Conservation (phyloP, 805 yeast genomes). For the Pichia cephalocereana region DNA sequence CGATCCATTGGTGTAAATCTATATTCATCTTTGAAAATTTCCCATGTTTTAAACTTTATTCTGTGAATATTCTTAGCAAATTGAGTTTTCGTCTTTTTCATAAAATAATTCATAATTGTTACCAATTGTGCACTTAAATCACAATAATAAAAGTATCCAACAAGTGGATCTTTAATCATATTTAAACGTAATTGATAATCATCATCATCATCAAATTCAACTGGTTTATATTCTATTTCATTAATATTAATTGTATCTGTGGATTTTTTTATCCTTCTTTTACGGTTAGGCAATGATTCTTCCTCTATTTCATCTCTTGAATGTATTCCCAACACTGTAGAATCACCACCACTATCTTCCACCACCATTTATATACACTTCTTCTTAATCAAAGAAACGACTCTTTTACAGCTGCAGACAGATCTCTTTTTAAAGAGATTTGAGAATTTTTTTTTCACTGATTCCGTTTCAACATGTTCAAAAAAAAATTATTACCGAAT, state of each 20-base stretch:
- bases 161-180: conserved; percentile 3
- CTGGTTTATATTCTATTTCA: not conserved
- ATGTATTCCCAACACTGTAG: not conserved
- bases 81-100: not conserved
- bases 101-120: not conserved
- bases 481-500: no score
- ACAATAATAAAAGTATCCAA: conserved; percentile 4
- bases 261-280: not conserved
- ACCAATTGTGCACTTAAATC: conserved; percentile 2
- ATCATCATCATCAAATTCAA: not conserved
- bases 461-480: no score
- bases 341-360: no score
- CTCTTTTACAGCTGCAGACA: no score
- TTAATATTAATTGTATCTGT: not conserved
- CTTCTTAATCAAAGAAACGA: no score
- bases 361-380: no score
- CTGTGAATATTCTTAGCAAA: not conserved
- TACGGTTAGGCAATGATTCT: no score
- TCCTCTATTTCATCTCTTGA: not conserved
- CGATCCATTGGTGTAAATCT: not conserved
- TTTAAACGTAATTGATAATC: not conserved
- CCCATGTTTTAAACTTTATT: not conserved
- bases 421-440: no score
- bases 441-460: no score
- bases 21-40: not conserved